Conservation (phyloP, 1,284 basidiomycete species). For the Pseudozyma pruni region DNA sequence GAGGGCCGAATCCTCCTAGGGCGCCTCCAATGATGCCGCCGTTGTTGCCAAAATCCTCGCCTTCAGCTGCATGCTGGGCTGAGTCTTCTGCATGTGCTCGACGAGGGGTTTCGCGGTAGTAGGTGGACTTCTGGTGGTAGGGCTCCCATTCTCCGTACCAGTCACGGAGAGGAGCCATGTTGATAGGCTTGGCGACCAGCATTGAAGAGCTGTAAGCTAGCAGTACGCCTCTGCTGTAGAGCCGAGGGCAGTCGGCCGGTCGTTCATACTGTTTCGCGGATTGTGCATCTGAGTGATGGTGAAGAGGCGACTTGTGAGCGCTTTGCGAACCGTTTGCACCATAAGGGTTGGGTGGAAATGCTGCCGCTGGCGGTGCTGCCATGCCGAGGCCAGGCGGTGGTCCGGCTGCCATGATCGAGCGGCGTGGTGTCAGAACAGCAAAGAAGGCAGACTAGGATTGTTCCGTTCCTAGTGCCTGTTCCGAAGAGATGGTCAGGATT, state of each 20-base stretch:
- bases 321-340: slow-evolving; percentile 27
- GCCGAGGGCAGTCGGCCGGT: slow-evolving; percentile 38
- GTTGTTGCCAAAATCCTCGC: slow-evolving; percentile 29
- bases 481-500: slow-evolving; percentile 8
- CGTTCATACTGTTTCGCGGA: slow-evolving; percentile 19
- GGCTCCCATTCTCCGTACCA: slow-evolving; percentile 77
- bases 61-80: slow-evolving; percentile 6
- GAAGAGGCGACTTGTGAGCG: slow-evolving; percentile 18
- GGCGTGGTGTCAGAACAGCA: slow-evolving; percentile 8
- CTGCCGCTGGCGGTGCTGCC: slow-evolving; percentile 37
- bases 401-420: slow-evolving; percentile 40
- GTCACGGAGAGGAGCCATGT: slow-evolving; percentile 82
- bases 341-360: slow-evolving; percentile 48
- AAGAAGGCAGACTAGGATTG: slow-evolving; percentile 17
- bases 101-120: slow-evolving; percentile 77
- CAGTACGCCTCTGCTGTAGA: slow-evolving; percentile 66
- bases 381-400: slow-evolving; percentile 51
- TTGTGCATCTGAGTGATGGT: slow-evolving; percentile 8
- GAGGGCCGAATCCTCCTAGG: slow-evolving; percentile 43
- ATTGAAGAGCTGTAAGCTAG: slow-evolving; percentile 79
- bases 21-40: slow-evolving; percentile 46
- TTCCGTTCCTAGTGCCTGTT: slow-evolving; percentile 24
- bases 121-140: slow-evolving; percentile 68
- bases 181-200: slow-evolving; percentile 76
- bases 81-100: slow-evolving; percentile 51